phyloP scores from a whole-genome alignment of 768 basidiomycete genomes.

The Tricholoma furcatifolium region DNA sequence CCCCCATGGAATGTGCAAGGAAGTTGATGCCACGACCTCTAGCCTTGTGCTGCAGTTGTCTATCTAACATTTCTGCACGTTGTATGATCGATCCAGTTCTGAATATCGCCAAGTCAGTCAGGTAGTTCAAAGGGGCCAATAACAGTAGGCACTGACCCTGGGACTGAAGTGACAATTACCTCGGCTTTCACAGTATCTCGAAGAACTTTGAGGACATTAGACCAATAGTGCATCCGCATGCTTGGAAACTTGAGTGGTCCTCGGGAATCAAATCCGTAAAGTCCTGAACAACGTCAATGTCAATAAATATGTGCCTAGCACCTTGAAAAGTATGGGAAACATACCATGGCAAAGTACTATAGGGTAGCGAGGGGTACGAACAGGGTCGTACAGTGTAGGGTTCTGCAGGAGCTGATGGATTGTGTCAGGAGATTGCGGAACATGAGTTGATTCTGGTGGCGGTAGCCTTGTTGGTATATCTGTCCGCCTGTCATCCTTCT shows the following conservation, averaged over 20 bases:
- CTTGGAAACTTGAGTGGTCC: conserved; percentile 82
- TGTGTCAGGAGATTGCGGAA: conserved; percentile 34
- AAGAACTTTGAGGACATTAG: conserved; percentile 78
- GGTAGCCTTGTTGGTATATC: conserved; percentile 12
- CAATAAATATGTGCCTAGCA: background rate
- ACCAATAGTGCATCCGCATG: conserved; percentile 92
- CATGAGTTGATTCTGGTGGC: conserved; percentile 21
- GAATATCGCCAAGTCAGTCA: background rate
- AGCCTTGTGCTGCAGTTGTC: conserved; percentile 62
- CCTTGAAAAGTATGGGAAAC: conserved; percentile 16
- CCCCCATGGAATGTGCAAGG: conserved; percentile 97
- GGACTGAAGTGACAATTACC: conserved; percentile 94
- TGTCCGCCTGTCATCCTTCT: conserved; percentile 6
- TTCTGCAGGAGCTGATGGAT: conserved; percentile 74
- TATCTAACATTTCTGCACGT: conserved; percentile 74
- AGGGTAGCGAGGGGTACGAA: conserved; percentile 80
- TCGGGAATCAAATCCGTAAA: conserved; percentile 93
- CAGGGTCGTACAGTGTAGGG: conserved; percentile 76
- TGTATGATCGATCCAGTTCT: conserved; percentile 90
- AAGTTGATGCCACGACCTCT: conserved; percentile 86
- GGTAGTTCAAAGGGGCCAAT: background rate
- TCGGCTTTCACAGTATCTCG: conserved; percentile 84
- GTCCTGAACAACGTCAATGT: conserved; percentile 44
- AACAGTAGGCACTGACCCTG: conserved; percentile 58
- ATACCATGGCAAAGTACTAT: conserved; percentile 96